Base-by-base conservation (phyloP, 129 eudicot species). In the Solidago caesia region DNA sequence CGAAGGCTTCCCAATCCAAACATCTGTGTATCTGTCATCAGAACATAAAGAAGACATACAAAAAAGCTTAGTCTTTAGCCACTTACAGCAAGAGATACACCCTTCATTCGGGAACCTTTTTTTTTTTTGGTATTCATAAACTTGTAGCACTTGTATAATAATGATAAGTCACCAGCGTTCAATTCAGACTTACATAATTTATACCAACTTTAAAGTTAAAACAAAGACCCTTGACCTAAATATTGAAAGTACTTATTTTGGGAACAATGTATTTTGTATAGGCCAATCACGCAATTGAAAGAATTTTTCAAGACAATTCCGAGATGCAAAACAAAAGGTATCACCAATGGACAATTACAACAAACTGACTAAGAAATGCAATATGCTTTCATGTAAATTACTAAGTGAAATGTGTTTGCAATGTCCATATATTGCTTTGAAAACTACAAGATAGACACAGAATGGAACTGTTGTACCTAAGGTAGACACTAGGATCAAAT, bases 1-100 rank as follows among this genome's bases (percentile, higher is more conserved):
- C 2, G 96, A 84, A 74, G 98, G 97, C 75, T 79, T 85, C 65
- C 92, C 98, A 78, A 93, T 84, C 53, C 88, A 78, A 44, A 93
- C 92, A 80, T 88, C 85, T 70, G 29, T 79, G 73, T 85, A 93
- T 83, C 98, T 92, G 82, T 56, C 76, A 72, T 75, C 77, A 77
- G 15, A 27, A 3, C 14, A 42, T 82, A 44, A 72, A 60, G 15
- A 10, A 27, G 44, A 39, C 29, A 13, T 4, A 49, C 9, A 2
- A 53, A 44, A 51, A 26, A 39, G 67, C 26, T 49, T 15, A 21
- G 44, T 47, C 21, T 45, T 68, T 26, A 33, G n/a, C 39, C 39
- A 33, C 43, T 47, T 64, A 64, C 26, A 21, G 13, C 49, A 60
- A 61, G 55, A 42, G 39, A 33, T 33, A 3, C 39, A 21, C 21